phyloP scores from a whole-genome alignment of 1,139 yeast genomes.

The Diutina pseudorugosa region DNA sequence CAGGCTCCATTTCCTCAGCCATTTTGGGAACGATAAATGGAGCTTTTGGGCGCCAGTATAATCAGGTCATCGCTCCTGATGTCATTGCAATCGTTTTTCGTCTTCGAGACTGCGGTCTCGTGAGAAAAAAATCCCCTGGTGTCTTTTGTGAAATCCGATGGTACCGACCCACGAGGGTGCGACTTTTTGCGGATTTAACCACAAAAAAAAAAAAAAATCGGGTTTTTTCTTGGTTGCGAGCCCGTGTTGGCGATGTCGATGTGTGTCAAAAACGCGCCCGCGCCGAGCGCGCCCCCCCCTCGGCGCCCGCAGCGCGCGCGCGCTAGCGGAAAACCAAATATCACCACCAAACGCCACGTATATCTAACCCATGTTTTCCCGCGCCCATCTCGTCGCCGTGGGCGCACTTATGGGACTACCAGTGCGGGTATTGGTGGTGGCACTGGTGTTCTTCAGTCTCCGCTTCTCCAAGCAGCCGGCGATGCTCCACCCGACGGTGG shows the following conservation, averaged over 20 bases:
- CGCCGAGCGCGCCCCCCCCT: not conserved
- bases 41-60: no score
- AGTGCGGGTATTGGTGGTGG: not conserved
- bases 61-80: no score
- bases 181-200: not conserved
- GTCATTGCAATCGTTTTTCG: no score
- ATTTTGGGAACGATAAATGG: not conserved
- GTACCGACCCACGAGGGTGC: no score
- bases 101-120: no score
- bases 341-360: not conserved
- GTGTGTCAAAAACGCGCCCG: not conserved
- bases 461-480: not conserved
- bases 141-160: no score
- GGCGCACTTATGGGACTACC: not conserved
- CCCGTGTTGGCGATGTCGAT: not conserved
- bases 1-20: not conserved
- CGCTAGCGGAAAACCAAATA: not conserved
- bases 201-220: not conserved
- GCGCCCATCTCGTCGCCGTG: not conserved
- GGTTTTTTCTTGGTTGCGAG: not conserved
- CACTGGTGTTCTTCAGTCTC: not conserved
- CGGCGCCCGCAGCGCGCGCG: not conserved
- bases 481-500: not conserved
- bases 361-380: not conserved
- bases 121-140: no score